A percentile compares a stretch with the other conserved stretches of the same genome.
These are phyloP conservation scores for Euphorbia tirucalli DNA, from an alignment of 345 rosid species.

Conservation along the genomic window DNA sequence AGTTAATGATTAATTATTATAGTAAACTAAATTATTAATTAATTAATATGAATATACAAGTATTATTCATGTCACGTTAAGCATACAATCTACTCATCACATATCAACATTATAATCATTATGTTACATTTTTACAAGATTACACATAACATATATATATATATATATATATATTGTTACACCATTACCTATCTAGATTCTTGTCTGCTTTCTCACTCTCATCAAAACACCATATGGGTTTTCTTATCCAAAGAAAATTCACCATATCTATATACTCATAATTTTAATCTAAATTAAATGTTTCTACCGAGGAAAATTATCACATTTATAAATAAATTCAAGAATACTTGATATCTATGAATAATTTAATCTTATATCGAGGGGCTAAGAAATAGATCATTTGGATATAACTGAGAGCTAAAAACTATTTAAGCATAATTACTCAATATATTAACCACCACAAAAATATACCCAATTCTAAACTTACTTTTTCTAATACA, in stretches of 20 bases:
- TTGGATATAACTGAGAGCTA: too few species aligned
- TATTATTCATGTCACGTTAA: constrained; percentile 40
- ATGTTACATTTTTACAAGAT: constrained; percentile 37
- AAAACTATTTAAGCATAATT: too few species aligned
- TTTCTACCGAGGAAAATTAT: too few species aligned
- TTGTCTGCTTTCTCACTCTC: constrained; percentile 26
- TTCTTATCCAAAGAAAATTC: constrained; percentile 3
- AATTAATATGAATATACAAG: constrained; percentile 5
- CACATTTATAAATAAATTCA: too few species aligned
- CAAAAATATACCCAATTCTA: too few species aligned
- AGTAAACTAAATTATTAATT: not conserved
- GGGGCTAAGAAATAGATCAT: too few species aligned
- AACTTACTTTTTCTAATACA: too few species aligned
- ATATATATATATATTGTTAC: not conserved
- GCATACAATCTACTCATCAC: constrained; percentile 43
- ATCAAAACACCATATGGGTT: constrained; percentile 32
- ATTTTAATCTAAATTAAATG: too few species aligned
- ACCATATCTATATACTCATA: not conserved
- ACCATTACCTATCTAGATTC: constrained; percentile 14
- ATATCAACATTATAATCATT: constrained; percentile 38
- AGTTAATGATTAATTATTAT: constrained; percentile 9
- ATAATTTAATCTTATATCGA: too few species aligned
- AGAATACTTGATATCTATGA: too few species aligned
- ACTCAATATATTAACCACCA: too few species aligned
- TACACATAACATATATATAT: too few species aligned